A percentile compares a stretch with the other conserved stretches of the same genome.
Evolutionary conservation across 2,329 filamentous ascomycete species (phyloP).

Genomic region (Berkeleyomyces rouxiae): DNA sequence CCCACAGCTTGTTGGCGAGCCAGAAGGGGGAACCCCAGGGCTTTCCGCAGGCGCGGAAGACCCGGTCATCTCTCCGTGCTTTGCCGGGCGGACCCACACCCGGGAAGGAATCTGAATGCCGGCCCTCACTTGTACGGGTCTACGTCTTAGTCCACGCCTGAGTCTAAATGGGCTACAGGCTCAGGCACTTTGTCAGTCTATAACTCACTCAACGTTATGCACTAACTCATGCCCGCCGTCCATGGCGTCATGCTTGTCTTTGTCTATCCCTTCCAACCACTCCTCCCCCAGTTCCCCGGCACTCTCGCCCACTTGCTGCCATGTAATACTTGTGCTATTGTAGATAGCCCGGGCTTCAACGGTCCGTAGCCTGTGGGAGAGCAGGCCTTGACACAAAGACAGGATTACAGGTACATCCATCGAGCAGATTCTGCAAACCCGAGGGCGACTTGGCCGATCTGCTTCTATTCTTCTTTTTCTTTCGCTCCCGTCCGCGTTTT

Average conservation of each 20-base stretch:
- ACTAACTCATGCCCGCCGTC: too few relatives aligned
- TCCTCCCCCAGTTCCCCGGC: too few relatives aligned
- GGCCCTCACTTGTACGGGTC: neutral
- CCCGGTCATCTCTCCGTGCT: conserved; percentile 2
- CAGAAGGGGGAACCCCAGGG: neutral
- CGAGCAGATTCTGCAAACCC: too few relatives aligned
- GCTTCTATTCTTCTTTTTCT: neutral
- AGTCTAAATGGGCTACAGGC: too few relatives aligned
- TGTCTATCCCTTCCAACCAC: too few relatives aligned
- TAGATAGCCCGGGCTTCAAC: conserved; percentile 6
- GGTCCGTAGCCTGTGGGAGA: neutral
- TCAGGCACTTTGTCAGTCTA: too few relatives aligned
- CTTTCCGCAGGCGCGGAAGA: neutral
- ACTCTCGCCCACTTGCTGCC: neutral
- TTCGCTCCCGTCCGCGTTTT: too few relatives aligned
- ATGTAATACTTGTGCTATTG: neutral
- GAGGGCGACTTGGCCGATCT: too few relatives aligned
- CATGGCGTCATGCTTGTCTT: too few relatives aligned
- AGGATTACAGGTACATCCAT: neutral
- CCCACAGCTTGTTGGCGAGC: neutral
- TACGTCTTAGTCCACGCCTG: neutral
- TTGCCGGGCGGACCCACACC: conserved; percentile 4
- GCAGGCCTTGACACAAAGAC: neutral
- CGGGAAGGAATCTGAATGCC: conserved; percentile 5
- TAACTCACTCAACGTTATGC: too few relatives aligned